These are phyloP conservation scores for Maudiozyma pseudohumilis DNA, from an alignment of 805 yeast genomes.

Conservation along the genomic window DNA sequence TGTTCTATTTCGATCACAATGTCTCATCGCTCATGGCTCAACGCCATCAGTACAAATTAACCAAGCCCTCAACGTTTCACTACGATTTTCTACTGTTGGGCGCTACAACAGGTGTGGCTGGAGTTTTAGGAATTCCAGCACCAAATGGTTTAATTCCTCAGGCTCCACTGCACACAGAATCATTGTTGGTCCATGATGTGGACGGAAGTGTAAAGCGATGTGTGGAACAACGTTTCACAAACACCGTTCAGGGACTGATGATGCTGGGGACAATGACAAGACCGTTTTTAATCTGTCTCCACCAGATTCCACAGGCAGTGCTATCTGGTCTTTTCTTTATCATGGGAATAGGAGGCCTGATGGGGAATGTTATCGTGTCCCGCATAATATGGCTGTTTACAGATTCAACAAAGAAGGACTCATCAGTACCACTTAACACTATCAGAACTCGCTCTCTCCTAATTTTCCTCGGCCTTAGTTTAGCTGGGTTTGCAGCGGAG, in stretches of 20 bases:
- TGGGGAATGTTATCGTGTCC: conserved; percentile 53
- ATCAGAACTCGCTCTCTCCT: conserved; percentile 34
- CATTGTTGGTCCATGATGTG: conserved; percentile 44
- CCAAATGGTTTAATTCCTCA: conserved; percentile 97
- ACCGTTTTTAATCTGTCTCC: conserved; percentile 73
- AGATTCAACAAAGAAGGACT: conserved; percentile 34
- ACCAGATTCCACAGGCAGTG: conserved; percentile 85
- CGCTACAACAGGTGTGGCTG: conserved; percentile 76
- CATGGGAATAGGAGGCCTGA: conserved; percentile 79
- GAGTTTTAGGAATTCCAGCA: conserved; percentile 84
- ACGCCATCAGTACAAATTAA: conserved; percentile 65
- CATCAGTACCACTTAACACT: conserved; percentile 25
- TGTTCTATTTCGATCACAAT: conserved; percentile 92
- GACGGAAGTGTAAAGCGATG: conserved; percentile 38
- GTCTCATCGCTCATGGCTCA: conserved; percentile 92
- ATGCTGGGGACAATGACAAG: conserved; percentile 83
- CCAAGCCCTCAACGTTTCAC: conserved; percentile 84
- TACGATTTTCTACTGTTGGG: conserved; percentile 86
- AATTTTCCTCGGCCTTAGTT: conserved; percentile 46
- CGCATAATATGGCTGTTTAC: conserved; percentile 54
- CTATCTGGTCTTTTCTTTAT: conserved; percentile 86
- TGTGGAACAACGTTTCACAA: conserved; percentile 84
- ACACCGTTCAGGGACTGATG: conserved; percentile 73
- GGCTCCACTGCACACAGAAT: conserved; percentile 85
- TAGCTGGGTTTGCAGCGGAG: conserved; percentile 67